Conservation (phyloP, 2,329 filamentous ascomycete species). For the Phaeoacremonium minimum region DNA sequence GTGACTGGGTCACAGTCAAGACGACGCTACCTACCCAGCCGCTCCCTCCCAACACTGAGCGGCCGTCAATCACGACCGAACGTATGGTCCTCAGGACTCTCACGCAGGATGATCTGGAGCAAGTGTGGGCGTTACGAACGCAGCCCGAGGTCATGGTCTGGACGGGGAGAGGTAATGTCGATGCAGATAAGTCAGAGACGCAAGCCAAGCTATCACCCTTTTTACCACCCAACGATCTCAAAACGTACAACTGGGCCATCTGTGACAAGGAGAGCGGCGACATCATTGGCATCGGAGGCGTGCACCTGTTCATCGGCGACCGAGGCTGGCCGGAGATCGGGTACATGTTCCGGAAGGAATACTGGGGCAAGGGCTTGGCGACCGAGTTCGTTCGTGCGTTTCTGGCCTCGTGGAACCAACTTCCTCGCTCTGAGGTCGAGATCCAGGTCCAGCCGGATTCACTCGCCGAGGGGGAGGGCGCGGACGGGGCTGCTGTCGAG, state of each 20-base stretch:
- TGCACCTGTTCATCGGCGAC: slow-evolving; percentile 24
- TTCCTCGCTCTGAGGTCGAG: slow-evolving; percentile 40
- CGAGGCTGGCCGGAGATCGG: slow-evolving; percentile 55
- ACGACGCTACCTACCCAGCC: slow-evolving; percentile 41
- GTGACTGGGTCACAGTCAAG: slow-evolving; percentile 35
- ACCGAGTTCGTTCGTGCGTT: slow-evolving; percentile 51
- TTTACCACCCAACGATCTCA: slow-evolving; percentile 43
- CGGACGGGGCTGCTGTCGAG: slow-evolving; percentile 17
- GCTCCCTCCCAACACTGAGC: slow-evolving; percentile 31
- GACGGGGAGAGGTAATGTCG: slow-evolving; percentile 37
- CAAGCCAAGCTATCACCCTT: slow-evolving; percentile 30
- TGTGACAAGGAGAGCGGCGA: slow-evolving; percentile 39
- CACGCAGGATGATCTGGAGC: slow-evolving; percentile 41
- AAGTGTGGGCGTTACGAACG: slow-evolving; percentile 46
- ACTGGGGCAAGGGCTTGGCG: slow-evolving; percentile 53
- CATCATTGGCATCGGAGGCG: slow-evolving; percentile 46
- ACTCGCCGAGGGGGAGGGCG: slow-evolving; percentile 16
- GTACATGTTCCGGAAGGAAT: slow-evolving; percentile 49
- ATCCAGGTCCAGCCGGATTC: slow-evolving; percentile 35
- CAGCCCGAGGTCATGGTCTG: slow-evolving; percentile 60
- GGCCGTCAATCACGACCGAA: slow-evolving; percentile 39
- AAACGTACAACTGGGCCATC: slow-evolving; percentile 55
- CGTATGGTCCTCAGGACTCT: slow-evolving; percentile 53
- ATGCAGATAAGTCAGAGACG: slow-evolving; percentile 40
- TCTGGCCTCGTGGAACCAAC: slow-evolving; percentile 38